Evolutionary conservation across 1,139 yeast genomes (phyloP).

Genomic region (Hansenula sp.): DNA sequence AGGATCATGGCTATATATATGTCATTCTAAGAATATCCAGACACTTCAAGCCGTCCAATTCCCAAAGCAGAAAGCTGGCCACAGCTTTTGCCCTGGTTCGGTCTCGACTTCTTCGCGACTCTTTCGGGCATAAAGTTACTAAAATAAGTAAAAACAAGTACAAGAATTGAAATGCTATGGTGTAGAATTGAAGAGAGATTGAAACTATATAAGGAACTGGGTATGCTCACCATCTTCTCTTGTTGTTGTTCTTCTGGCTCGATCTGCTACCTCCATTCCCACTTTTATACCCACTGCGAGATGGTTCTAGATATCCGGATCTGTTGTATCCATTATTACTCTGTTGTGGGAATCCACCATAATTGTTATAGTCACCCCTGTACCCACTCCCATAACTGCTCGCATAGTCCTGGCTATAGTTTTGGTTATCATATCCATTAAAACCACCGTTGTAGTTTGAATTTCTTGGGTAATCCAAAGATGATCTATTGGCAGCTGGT

Average conservation of each 20-base stretch:
- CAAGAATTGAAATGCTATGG: too few relatives aligned
- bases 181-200: too few relatives aligned
- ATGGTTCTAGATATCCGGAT: conserved; percentile 8
- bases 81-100: too few relatives aligned
- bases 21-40: too few relatives aligned
- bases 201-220: too few relatives aligned
- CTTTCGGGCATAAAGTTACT: too few relatives aligned
- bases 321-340: conserved; percentile 4
- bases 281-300: conserved; percentile 3
- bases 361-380: conserved; percentile 1
- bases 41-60: too few relatives aligned
- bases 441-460: conserved; percentile 1
- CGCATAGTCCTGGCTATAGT: conserved; percentile 20
- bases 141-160: too few relatives aligned
- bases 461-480: conserved; percentile 11
- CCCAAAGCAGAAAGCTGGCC: too few relatives aligned
- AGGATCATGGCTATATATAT: too few relatives aligned
- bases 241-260: background rate
- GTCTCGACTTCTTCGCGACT: too few relatives aligned
- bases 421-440: conserved; percentile 8
- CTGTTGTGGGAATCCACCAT: conserved; percentile 4
- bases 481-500: conserved; percentile 8
- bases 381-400: background rate
- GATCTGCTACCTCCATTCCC: background rate
- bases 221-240: background rate